phyloP scores from a whole-genome alignment of 2,329 filamentous ascomycete species.

The Penicillium sp. region DNA sequence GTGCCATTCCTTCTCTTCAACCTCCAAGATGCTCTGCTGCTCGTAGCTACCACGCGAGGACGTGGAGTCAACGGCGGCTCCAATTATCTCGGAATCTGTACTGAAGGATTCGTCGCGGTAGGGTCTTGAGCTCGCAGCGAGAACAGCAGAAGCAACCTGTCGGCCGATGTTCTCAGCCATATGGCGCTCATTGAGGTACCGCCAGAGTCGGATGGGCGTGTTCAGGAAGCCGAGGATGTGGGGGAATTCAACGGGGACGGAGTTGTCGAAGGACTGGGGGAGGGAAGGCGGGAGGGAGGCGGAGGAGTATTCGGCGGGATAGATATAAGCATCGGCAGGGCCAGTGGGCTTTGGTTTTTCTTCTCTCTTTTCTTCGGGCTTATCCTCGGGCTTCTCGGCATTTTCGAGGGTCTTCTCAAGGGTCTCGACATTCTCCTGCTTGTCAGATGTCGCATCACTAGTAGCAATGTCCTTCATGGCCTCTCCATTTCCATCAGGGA shows the following conservation, averaged over 20 bases:
- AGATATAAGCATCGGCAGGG: slow-evolving; percentile 69
- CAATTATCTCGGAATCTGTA: slow-evolving; percentile 20
- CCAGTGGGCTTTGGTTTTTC: slow-evolving; percentile 53
- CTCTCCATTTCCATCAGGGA: slow-evolving; percentile 24
- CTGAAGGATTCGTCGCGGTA: slow-evolving; percentile 34
- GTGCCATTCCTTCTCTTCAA: slow-evolving; percentile 80
- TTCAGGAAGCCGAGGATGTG: slow-evolving; percentile 91
- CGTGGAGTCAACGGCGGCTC: slow-evolving; percentile 17
- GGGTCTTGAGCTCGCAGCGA: slow-evolving; percentile 49
- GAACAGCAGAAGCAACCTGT: slow-evolving; percentile 80
- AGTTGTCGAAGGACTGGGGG: slow-evolving; percentile 71
- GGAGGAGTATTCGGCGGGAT: slow-evolving; percentile 66
- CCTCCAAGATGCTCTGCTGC: slow-evolving; percentile 61
- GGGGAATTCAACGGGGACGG: slow-evolving; percentile 71
- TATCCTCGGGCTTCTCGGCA: slow-evolving; percentile 40
- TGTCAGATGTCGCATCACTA: slow-evolving; percentile 14
- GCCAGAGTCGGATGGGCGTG: slow-evolving; percentile 79
- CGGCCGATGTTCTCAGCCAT: slow-evolving; percentile 87
- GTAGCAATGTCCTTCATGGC: slow-evolving; percentile 28
- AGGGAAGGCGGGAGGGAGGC: slow-evolving; percentile 63
- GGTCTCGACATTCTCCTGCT: slow-evolving; percentile 29
- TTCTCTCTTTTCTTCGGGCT: slow-evolving; percentile 50
- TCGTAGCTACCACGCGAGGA: slow-evolving; percentile 52
- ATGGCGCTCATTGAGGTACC: slow-evolving; percentile 77
- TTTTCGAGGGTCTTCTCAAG: slow-evolving; percentile 31